A percentile compares a stretch with the other conserved stretches of the same genome.
phyloP scores from a whole-genome alignment of 371 early-diverging fungal species.

The Actinomortierella ambigua region DNA sequence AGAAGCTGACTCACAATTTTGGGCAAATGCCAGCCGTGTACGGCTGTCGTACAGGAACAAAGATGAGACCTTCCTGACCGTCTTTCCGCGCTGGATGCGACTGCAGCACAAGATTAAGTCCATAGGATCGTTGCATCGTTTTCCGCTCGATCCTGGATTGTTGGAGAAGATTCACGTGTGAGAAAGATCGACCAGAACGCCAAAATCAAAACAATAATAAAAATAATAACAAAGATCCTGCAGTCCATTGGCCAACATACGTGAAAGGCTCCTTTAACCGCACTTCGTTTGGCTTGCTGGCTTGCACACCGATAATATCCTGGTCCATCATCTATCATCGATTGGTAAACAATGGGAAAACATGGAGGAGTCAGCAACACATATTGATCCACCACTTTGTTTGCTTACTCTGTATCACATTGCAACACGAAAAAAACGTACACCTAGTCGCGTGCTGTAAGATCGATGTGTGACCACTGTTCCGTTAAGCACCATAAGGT shows the following conservation, averaged over 20 bases:
- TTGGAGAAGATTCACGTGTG: no score
- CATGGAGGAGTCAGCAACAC: no score
- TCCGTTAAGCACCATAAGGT: slow-evolving; percentile 69
- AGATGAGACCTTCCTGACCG: slow-evolving; percentile 89
- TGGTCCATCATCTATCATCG: slow-evolving; percentile 62
- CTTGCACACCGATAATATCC: slow-evolving; percentile 58
- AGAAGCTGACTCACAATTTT: slow-evolving; percentile 53
- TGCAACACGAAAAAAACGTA: slow-evolving; percentile 33
- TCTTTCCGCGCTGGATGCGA: slow-evolving; percentile 73
- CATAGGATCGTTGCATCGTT: slow-evolving; percentile 67
- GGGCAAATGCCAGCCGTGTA: slow-evolving; percentile 74
- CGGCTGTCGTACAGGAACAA: slow-evolving; percentile 78
- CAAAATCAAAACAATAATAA: background rate
- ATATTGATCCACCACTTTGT: no score
- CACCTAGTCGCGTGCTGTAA: slow-evolving; percentile 71
- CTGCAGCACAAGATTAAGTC: slow-evolving; percentile 61
- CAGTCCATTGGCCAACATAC: slow-evolving; percentile 47
- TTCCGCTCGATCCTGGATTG: slow-evolving; percentile 60
- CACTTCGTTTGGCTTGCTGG: slow-evolving; percentile 46
- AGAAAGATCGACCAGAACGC: no score
- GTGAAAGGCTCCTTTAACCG: slow-evolving; percentile 60
- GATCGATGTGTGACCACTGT: slow-evolving; percentile 60
- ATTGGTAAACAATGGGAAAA: background rate
- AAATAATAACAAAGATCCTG: background rate
- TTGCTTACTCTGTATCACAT: no score